Base-by-base conservation (phyloP, 345 rosid genomes). In the Xanthoceras sorbifolium region DNA sequence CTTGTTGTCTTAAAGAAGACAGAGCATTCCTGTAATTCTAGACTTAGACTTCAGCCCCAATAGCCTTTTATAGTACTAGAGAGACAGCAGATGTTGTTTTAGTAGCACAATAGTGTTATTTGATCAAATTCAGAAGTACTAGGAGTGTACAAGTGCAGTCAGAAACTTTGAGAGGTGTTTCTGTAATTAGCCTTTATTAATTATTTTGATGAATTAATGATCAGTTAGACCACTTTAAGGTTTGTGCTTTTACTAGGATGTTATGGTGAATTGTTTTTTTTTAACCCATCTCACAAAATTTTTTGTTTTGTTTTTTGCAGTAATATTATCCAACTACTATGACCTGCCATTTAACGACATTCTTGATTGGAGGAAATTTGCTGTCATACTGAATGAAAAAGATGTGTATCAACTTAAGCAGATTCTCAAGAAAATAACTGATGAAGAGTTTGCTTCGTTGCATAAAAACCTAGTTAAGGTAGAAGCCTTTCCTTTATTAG, bases 331-430 rank as follows among this genome's bases (percentile, higher is more conserved):
- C 34, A 80, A 93, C 81, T 93, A 90, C 82, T 92, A 95, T 42
- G 99, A 95, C 82, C 86, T 95, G 23, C 99, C 99, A 17, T 95
- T 95, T 85, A 93, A 93, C 63, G 97, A 93, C 88, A 86, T 93
- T 63, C 82, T 95, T 31, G 78, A 92, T 74, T 95, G 98, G 98
- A 61, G 78, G 54, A 92, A 90, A 72, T 95, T 93, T 63, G 78
- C 97, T 23, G 92, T 95, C 64, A 84, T 93, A 42, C 91, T 95
- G 12, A 88, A 81, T 67, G 94, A 93, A 80, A 71, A 23, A 67
- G 97, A 95, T 80, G 94, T 90, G 1, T 93, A 90, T 77, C 71
- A 85, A 70, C 98, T 95, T 25, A 93, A 92, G 87, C 83, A 85
- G 82, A 87, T 90, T 74, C 92, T 95, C 28, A 92, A 95, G 84